Evolutionary conservation across 352 stramenopile genomes (phyloP), one percentile per base, ranked within the genome.

Genomic region (Globisporangium orthogonon): DNA sequence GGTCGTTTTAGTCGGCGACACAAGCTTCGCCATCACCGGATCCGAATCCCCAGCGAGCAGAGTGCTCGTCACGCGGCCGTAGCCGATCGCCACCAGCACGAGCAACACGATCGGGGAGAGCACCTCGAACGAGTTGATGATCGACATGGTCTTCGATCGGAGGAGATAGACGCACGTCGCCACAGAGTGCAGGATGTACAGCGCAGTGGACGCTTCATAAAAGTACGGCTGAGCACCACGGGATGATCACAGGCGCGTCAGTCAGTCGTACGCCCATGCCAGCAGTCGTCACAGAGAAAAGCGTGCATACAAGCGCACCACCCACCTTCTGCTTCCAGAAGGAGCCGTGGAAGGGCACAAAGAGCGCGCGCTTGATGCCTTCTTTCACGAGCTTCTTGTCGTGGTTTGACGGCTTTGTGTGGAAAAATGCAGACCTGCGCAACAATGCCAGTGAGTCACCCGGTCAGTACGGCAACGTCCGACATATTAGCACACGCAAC

Each of bases 391-490:
- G 65, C 51, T 89, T 87, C 53, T 79, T 78, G 72, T 94, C 83
- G 54, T 94, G 80, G 52, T 80, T 87, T 4, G 81, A 77, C 7
- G 84, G 79, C 56, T 94, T 94, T 50, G 84, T 94, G 57, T 94
- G 81, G 62, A 94, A 94, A 31, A 91, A 83, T 28, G 81, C 82
- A 28, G 84, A 94, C 44, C 78, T 89, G 31, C 13, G 52, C 31
- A 1, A 4, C 14, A 15, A n/a, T 7, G 11, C 40, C 17, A 37
- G 31, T 37, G 5, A 37, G 31, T 7, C 31, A 37, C 31, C 31
- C n/a, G n/a, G n/a, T n/a, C n/a, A n/a, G n/a, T n/a, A n/a, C n/a
- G n/a, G n/a, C n/a, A n/a, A n/a, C n/a, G n/a, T n/a, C n/a, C n/a
- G n/a, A n/a, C n/a, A n/a, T n/a, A n/a, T n/a, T n/a, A n/a, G n/a